Percentiles rank a stretch among this genome's conserved stretches.
phyloP scores from a whole-genome alignment of 2,329 filamentous ascomycete species.

The Tolypocladium endophyticum region DNA sequence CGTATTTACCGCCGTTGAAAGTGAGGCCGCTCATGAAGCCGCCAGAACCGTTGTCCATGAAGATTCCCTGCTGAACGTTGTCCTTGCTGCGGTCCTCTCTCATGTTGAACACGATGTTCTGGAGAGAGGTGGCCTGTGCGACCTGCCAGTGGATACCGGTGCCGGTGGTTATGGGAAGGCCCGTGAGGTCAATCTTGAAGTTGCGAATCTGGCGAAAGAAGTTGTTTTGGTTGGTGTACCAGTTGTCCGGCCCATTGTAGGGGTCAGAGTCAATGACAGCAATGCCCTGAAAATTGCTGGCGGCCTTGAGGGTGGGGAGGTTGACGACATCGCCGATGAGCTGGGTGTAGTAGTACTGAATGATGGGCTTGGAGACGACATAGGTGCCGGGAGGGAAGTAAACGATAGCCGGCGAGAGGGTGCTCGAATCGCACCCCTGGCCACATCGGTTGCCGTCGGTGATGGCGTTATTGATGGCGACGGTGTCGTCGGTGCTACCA shows the following conservation, averaged over 20 bases:
- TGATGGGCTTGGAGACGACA: conserved; percentile 64
- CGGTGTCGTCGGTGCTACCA: conserved; percentile 69
- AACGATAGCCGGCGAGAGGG: conserved; percentile 72
- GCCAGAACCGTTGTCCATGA: conserved; percentile 77
- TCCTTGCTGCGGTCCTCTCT: conserved; percentile 48
- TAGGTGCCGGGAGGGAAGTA: conserved; percentile 92
- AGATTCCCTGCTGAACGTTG: conserved; percentile 67
- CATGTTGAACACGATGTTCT: conserved; percentile 79
- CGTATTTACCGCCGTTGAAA: conserved; percentile 73
- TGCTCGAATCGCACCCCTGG: conserved; percentile 70
- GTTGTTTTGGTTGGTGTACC: conserved; percentile 74
- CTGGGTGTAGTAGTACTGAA: conserved; percentile 89
- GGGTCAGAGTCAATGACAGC: conserved; percentile 84
- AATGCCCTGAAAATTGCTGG: conserved; percentile 66
- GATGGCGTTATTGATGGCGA: conserved; percentile 78
- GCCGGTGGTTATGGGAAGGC: conserved; percentile 47
- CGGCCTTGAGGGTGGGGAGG: conserved; percentile 65
- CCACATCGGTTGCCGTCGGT: conserved; percentile 71
- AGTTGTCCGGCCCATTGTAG: conserved; percentile 57
- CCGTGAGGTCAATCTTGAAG: conserved; percentile 67
- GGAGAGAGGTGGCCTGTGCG: conserved; percentile 69
- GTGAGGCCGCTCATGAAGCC: conserved; percentile 75
- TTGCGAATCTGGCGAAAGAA: conserved; percentile 79
- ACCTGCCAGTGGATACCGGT: conserved; percentile 80
- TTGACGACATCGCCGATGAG: conserved; percentile 70